Conservation (phyloP, 2,329 filamentous ascomycete genomes). For the Macrophomina phaseolina region DNA sequence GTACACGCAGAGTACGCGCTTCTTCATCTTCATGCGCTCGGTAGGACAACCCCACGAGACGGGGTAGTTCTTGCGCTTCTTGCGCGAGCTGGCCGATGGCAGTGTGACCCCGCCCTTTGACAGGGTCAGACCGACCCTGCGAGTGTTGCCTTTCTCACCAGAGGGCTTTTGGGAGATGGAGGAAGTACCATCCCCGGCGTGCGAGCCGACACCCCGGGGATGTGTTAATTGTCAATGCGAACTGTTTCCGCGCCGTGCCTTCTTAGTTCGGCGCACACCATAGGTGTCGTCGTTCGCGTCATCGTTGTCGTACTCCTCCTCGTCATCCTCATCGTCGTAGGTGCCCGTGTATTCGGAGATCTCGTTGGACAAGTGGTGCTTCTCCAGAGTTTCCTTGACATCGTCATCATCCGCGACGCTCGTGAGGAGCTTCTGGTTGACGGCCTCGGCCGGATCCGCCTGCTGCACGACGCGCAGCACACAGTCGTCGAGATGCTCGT, state of each 20-base stretch:
- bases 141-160: slow-evolving; percentile 25
- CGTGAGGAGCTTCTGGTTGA: slow-evolving; percentile 49
- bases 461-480: slow-evolving; percentile 64
- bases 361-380: slow-evolving; percentile 55
- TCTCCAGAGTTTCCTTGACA: slow-evolving; percentile 47
- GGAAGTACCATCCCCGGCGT: slow-evolving; percentile 46
- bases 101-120: slow-evolving; percentile 73
- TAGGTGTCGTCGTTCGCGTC: slow-evolving; percentile 60
- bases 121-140: slow-evolving; percentile 68
- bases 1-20: slow-evolving; percentile 91
- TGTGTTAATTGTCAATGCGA: slow-evolving; percentile 55
- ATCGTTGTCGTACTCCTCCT: slow-evolving; percentile 60
- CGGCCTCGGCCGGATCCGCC: slow-evolving; percentile 49
- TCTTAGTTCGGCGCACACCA: slow-evolving; percentile 54
- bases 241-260: slow-evolving; percentile 53
- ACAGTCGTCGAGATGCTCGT: slow-evolving; percentile 81
- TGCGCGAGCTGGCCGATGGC: slow-evolving; percentile 67
- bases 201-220: slow-evolving; percentile 52
- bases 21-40: slow-evolving; percentile 97
- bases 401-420: slow-evolving; percentile 48
- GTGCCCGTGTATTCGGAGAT: slow-evolving; percentile 98
- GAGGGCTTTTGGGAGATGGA: slow-evolving; percentile 21
- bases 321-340: slow-evolving; percentile 68
- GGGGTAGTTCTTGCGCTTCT: slow-evolving; percentile 92
- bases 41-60: slow-evolving; percentile 91